Percentiles rank a stretch among this genome's conserved stretches.
Conservation (phyloP, 345 rosid genomes). For the Iberis pinnata region DNA sequence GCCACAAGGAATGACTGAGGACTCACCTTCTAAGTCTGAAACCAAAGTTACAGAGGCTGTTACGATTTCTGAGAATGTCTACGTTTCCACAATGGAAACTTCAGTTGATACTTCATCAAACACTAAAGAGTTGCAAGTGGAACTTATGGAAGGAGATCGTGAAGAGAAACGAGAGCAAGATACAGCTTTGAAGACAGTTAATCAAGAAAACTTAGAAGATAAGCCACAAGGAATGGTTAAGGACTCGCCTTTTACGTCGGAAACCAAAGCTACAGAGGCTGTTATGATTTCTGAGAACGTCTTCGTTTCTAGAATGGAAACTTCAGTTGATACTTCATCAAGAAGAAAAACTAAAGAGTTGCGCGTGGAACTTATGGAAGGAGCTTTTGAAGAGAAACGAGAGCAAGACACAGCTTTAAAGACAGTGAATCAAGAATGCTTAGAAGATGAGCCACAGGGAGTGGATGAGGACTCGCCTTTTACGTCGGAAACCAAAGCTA, state of each 20-base stretch:
- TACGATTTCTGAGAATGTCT: neutral
- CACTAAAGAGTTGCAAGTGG: neutral
- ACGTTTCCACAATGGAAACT: neutral
- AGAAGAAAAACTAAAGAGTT: neutral
- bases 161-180: no score
- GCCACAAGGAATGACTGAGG: slow-evolving; percentile 9
- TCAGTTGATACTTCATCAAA: neutral
- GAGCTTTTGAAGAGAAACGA: no score
- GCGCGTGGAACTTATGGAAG: neutral
- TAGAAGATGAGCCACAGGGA: slow-evolving; percentile 6
- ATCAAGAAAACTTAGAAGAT: slow-evolving; percentile 2
- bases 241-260: neutral
- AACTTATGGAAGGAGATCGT: neutral
- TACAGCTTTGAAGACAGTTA: neutral
- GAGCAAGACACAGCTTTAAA: neutral
- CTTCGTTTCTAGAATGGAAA: neutral
- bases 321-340: neutral
- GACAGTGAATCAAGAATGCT: neutral
- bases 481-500: neutral
- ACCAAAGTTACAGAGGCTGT: slow-evolving; percentile 6
- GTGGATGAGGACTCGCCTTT: slow-evolving; percentile 1
- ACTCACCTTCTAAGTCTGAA: neutral
- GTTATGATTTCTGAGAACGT: neutral
- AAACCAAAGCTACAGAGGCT: slow-evolving; percentile 7
- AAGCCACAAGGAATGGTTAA: slow-evolving; percentile 11